Percentiles rank a stretch among this genome's conserved stretches.
phyloP scores from a whole-genome alignment of 768 basidiomycete species.

The Termitomyces bulborhizus region DNA sequence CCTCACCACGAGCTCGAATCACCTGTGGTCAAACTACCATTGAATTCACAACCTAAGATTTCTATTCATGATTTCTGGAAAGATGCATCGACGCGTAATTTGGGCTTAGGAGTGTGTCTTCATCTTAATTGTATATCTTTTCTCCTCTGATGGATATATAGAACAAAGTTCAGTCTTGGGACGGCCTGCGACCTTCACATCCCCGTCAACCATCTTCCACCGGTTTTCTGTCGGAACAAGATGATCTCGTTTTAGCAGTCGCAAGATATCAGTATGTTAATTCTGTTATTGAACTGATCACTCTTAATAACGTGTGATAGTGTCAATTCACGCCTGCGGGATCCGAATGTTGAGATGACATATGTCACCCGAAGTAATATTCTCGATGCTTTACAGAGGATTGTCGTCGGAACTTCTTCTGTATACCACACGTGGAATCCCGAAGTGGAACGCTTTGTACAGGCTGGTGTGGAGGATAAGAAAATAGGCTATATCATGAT shows the following conservation, averaged over 20 bases:
- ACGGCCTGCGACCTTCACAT: conserved; percentile 36
- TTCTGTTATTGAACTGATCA: neutral
- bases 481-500: conserved; percentile 35
- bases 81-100: conserved; percentile 16
- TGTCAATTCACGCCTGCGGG: conserved; percentile 37
- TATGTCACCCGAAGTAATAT: conserved; percentile 44
- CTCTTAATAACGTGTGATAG: conserved; percentile 25
- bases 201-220: conserved; percentile 27
- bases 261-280: conserved; percentile 54
- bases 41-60: neutral
- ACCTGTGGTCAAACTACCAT: conserved; percentile 17
- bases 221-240: conserved; percentile 68
- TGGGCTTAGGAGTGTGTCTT: conserved; percentile 17
- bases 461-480: conserved; percentile 28
- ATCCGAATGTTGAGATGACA: conserved; percentile 29
- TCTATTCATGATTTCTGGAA: conserved; percentile 12
- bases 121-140: neutral
- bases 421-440: conserved; percentile 59
- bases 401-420: conserved; percentile 65
- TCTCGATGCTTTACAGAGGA: conserved; percentile 46
- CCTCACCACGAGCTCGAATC: conserved; percentile 26
- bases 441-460: conserved; percentile 48
- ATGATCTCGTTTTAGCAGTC: conserved; percentile 41
- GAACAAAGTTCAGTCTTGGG: conserved; percentile 61
- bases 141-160: conserved; percentile 14